A percentile compares a stretch with the other conserved stretches of the same genome.
Evolutionary conservation across 1,284 basidiomycete genomes (phyloP).

Genomic region (Amylostereum areolatum): DNA sequence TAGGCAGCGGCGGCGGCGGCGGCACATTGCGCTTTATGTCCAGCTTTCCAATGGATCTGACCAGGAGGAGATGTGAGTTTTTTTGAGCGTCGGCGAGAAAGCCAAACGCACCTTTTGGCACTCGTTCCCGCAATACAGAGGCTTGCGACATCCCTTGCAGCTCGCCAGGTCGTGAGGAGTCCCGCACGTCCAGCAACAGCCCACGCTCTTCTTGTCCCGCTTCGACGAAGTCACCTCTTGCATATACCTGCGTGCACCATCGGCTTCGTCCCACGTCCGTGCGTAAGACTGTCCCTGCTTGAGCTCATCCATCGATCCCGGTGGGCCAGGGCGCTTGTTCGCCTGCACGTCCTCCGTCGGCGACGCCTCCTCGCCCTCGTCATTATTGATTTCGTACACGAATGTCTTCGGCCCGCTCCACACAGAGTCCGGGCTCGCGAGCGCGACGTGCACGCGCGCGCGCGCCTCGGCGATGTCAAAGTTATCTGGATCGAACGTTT

Average conservation of each 20-base stretch:
- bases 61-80: not conserved
- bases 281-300: conserved; percentile 8
- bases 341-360: too few species aligned
- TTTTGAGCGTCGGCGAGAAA: not conserved
- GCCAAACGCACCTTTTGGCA: not conserved
- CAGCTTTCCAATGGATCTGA: not conserved
- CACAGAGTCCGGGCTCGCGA: conserved; percentile 11
- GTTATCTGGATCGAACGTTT: conserved; percentile 10
- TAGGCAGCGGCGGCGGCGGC: too few species aligned
- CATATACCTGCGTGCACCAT: conserved; percentile 1
- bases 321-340: not conserved
- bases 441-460: conserved; percentile 8
- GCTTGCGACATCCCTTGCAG: conserved; percentile 1
- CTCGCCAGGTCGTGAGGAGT: conserved; percentile 3
- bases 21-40: not conserved
- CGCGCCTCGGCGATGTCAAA: conserved; percentile 11
- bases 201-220: conserved; percentile 1
- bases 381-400: not conserved
- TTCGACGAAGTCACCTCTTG: conserved; percentile 4
- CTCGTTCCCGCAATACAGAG: conserved; percentile 1
- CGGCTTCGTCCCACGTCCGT: conserved; percentile 3
- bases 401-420: conserved; percentile 9
- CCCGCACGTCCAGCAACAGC: conserved; percentile 8
- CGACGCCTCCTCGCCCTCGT: not conserved
- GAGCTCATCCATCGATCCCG: not conserved